Evolutionary conservation across 1,284 basidiomycete genomes (phyloP).

Genomic region (Trichosporon sp.): DNA sequence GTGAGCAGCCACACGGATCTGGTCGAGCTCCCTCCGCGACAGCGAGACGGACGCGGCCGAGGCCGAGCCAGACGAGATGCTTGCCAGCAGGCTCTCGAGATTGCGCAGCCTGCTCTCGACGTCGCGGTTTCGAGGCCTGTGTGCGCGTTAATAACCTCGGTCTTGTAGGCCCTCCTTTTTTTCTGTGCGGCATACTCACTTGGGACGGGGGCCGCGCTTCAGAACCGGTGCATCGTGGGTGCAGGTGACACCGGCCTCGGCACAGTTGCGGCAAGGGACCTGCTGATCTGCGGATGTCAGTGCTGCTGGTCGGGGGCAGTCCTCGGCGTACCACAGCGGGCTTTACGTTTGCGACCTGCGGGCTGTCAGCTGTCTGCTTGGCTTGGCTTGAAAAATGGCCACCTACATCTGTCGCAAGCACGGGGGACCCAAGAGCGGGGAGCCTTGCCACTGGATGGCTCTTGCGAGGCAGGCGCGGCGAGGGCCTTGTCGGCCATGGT

Average conservation of each 20-base stretch:
- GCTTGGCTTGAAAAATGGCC: neutral
- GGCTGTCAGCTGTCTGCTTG: neutral
- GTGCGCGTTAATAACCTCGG: slow-evolving; percentile 24
- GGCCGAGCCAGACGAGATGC: slow-evolving; percentile 23
- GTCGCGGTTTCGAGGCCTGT: slow-evolving; percentile 25
- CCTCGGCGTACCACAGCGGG: slow-evolving; percentile 29
- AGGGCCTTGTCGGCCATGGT: slow-evolving; percentile 1
- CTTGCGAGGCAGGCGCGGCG: slow-evolving; percentile 10
- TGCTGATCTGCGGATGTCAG: slow-evolving; percentile 24
- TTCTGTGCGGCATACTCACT: slow-evolving; percentile 16
- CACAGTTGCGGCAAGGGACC: slow-evolving; percentile 32
- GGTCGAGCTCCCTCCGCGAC: slow-evolving; percentile 26
- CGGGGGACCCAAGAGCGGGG: slow-evolving; percentile 27
- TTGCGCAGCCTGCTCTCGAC: slow-evolving; percentile 32
- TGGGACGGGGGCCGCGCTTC: slow-evolving; percentile 34
- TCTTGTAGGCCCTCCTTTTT: slow-evolving; percentile 26
- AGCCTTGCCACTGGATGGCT: slow-evolving; percentile 24
- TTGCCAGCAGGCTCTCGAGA: slow-evolving; percentile 30
- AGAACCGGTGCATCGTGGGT: slow-evolving; percentile 34
- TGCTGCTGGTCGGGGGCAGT: neutral
- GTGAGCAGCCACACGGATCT: slow-evolving; percentile 30
- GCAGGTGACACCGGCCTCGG: slow-evolving; percentile 28
- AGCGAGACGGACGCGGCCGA: slow-evolving; percentile 21
- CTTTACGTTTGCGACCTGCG: slow-evolving; percentile 33
- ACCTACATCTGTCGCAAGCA: slow-evolving; percentile 32